Evolutionary conservation across 768 basidiomycete genomes (phyloP).

Genomic region (Hemileccinum impolitum): DNA sequence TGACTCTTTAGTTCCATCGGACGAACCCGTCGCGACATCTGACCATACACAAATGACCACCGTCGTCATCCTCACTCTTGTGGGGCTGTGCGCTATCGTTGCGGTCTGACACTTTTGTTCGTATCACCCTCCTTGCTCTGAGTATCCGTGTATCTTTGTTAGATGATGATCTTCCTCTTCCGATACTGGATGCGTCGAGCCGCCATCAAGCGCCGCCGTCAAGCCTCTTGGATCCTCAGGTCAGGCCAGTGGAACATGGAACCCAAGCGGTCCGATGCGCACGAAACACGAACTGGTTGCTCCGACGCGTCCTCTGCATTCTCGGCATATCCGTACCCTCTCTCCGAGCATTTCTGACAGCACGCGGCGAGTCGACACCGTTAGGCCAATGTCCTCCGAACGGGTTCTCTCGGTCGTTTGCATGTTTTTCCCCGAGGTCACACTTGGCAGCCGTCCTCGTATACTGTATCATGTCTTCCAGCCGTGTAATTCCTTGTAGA

Average conservation of each 20-base stretch:
- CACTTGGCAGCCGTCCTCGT: neutral
- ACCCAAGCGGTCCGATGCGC: slow-evolving; percentile 8
- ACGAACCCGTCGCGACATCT: neutral
- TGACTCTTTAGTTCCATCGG: slow-evolving; percentile 13
- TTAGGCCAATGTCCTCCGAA: neutral
- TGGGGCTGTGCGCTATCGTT: slow-evolving; percentile 1
- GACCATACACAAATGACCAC: slow-evolving; percentile 1
- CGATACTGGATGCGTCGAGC: slow-evolving; percentile 13
- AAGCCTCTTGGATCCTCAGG: slow-evolving; percentile 24
- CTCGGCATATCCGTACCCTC: slow-evolving; percentile 14
- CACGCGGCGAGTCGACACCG: neutral
- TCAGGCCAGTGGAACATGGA: slow-evolving; percentile 20
- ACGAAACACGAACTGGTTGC: slow-evolving; percentile 8
- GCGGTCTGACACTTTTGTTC: slow-evolving; percentile 8
- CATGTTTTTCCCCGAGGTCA: neutral
- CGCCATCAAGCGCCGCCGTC: slow-evolving; percentile 21
- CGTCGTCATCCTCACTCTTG: neutral
- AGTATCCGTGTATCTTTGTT: neutral
- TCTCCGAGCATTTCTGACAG: slow-evolving; percentile 13
- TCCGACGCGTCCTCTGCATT: slow-evolving; percentile 16
- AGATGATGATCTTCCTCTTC: slow-evolving; percentile 16
- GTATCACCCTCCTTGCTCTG: neutral
- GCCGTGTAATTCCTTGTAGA: neutral
- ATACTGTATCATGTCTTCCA: neutral
- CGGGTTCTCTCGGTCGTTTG: neutral